phyloP scores from a whole-genome alignment of 257 asterid species.

The Solanum clarkiae region DNA sequence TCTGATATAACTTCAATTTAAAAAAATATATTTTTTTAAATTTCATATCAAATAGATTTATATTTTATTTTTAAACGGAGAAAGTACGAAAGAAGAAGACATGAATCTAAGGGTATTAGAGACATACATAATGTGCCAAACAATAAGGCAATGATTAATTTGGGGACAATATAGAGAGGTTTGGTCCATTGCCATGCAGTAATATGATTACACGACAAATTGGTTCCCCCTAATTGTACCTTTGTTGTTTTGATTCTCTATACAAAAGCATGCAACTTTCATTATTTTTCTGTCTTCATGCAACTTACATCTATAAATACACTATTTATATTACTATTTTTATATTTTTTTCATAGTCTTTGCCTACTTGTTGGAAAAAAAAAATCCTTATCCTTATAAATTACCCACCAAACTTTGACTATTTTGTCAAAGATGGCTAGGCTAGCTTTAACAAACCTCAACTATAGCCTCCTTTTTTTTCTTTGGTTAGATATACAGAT shows the following conservation, averaged over 20 bases:
- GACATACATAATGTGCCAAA: background rate
- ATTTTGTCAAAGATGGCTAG: background rate
- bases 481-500: no score
- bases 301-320: background rate
- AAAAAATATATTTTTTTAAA: no score
- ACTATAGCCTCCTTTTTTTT: no score
- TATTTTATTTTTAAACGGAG: no score
- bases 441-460: background rate
- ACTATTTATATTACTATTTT: background rate
- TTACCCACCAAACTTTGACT: background rate
- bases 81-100: background rate
- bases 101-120: background rate
- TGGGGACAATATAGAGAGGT: background rate
- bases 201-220: conserved; percentile 1
- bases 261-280: background rate
- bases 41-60: no score
- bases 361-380: background rate
- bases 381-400: background rate
- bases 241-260: background rate
- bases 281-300: background rate
- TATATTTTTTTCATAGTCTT: background rate
- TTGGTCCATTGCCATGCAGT: background rate
- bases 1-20: no score
- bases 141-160: background rate
- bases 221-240: background rate